phyloP scores from a whole-genome alignment of 805 yeast species.

The Myxozyma neotropica region DNA sequence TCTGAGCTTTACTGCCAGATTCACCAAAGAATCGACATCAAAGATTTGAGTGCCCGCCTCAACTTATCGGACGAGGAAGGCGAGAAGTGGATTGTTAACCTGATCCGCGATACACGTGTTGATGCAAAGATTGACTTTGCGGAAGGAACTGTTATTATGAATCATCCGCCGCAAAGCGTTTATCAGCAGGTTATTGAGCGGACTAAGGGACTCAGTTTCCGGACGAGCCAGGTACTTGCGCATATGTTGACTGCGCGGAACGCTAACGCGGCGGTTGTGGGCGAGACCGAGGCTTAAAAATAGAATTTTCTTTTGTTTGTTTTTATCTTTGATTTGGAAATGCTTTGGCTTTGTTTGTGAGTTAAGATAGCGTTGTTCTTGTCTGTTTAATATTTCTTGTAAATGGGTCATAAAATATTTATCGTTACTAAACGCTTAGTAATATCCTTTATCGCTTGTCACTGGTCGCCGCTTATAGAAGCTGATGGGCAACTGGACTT shows the following conservation, averaged over 20 bases:
- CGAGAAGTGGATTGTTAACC: constrained; percentile 55
- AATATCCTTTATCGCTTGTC: not conserved
- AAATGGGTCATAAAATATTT: not conserved
- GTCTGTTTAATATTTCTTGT: not conserved
- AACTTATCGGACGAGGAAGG: constrained; percentile 52
- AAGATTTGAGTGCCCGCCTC: constrained; percentile 50
- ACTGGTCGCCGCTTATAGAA: too few species aligned
- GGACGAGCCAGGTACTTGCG: constrained; percentile 59
- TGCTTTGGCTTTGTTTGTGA: too few species aligned
- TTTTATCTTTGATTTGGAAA: not conserved
- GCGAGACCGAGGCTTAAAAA: constrained; percentile 5
- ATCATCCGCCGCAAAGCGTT: constrained; percentile 57
- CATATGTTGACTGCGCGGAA: constrained; percentile 40
- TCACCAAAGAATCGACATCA: constrained; percentile 53
- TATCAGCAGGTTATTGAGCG: constrained; percentile 70
- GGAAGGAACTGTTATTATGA: constrained; percentile 56
- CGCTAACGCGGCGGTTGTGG: constrained; percentile 15
- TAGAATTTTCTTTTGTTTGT: not conserved
- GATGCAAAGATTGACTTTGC: constrained; percentile 58
- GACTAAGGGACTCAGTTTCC: constrained; percentile 65
- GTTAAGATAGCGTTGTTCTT: too few species aligned
- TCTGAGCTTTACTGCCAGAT: constrained; percentile 59
- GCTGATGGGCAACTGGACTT: too few species aligned
- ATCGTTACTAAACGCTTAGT: not conserved
- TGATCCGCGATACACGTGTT: constrained; percentile 54